phyloP scores from a whole-genome alignment of 805 yeast species.

The Zygosaccharomyces rouxii region DNA sequence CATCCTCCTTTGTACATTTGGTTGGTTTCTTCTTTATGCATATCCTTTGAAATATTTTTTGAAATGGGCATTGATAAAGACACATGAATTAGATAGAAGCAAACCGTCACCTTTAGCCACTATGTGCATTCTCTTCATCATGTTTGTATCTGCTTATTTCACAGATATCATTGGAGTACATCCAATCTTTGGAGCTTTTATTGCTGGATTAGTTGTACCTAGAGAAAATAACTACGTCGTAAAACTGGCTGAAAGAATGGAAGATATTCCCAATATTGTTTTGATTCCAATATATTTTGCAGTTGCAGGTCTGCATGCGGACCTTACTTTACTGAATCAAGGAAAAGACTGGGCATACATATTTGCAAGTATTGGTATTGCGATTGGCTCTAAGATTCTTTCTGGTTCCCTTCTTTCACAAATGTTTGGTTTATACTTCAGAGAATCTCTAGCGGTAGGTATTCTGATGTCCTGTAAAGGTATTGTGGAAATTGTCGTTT shows the following conservation, averaged over 20 bases:
- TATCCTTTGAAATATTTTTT: conserved; percentile 54
- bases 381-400: conserved; percentile 59
- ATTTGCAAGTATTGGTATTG: conserved; percentile 61
- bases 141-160: conserved; percentile 65
- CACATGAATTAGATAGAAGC: conserved; percentile 56
- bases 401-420: conserved; percentile 68
- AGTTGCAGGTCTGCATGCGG: conserved; percentile 67
- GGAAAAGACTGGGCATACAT: conserved; percentile 80
- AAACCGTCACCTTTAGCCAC: conserved; percentile 60
- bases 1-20: conserved; percentile 59
- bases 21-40: conserved; percentile 60
- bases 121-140: conserved; percentile 49
- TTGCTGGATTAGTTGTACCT: conserved; percentile 72
- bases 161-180: conserved; percentile 84
- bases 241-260: conserved; percentile 66
- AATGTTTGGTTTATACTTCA: conserved; percentile 57
- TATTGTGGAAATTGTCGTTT: conserved; percentile 77
- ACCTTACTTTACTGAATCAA: conserved; percentile 55
- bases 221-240: conserved; percentile 71
- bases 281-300: conserved; percentile 78
- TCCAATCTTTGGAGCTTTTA: conserved; percentile 81
- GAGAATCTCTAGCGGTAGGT: conserved; percentile 74
- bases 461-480: conserved; percentile 86
- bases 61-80: conserved; percentile 42
- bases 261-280: conserved; percentile 67